phyloP scores from a whole-genome alignment of 345 rosid species.

The Hibiscus syriacus region DNA sequence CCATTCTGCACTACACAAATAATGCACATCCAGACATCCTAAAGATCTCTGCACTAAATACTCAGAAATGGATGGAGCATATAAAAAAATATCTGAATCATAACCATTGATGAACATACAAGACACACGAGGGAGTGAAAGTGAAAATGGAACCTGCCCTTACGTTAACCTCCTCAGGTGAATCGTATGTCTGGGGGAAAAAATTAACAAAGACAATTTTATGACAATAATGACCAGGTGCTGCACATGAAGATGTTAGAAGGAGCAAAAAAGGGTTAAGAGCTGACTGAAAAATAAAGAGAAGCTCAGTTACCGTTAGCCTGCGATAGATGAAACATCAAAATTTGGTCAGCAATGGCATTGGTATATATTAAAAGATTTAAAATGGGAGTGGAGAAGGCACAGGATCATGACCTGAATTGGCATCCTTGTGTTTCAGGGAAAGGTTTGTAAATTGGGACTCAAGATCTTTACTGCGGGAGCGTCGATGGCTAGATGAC shows the following conservation, averaged over 20 bases:
- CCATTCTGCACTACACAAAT: neutral
- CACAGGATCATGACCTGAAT: conserved; percentile 51
- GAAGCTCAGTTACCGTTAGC: conserved; percentile 20
- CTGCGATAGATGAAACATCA: conserved; percentile 14
- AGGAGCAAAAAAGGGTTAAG: conserved; percentile 4
- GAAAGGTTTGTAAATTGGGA: conserved; percentile 83
- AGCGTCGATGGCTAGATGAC: conserved; percentile 59
- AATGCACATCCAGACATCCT: conserved; percentile 10
- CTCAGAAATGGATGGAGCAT: neutral
- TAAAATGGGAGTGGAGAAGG: conserved; percentile 53
- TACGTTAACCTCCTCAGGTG: conserved; percentile 67
- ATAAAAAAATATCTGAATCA: neutral
- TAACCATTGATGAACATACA: conserved; percentile 16
- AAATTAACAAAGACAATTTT: conserved; percentile 13
- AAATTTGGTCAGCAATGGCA: conserved; percentile 14
- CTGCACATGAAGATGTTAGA: conserved; percentile 28
- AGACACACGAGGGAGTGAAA: conserved; percentile 1
- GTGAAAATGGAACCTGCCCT: conserved; percentile 19
- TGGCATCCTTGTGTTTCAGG: conserved; percentile 59
- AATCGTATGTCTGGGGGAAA: conserved; percentile 39
- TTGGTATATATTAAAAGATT: conserved; percentile 10
- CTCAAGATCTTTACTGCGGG: conserved; percentile 73
- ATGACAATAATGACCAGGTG: conserved; percentile 57
- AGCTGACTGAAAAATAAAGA: conserved; percentile 17
- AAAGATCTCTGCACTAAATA: conserved; percentile 10